Conservation (phyloP, 2,329 filamentous ascomycete genomes). For the Microcyclosporella mali region DNA sequence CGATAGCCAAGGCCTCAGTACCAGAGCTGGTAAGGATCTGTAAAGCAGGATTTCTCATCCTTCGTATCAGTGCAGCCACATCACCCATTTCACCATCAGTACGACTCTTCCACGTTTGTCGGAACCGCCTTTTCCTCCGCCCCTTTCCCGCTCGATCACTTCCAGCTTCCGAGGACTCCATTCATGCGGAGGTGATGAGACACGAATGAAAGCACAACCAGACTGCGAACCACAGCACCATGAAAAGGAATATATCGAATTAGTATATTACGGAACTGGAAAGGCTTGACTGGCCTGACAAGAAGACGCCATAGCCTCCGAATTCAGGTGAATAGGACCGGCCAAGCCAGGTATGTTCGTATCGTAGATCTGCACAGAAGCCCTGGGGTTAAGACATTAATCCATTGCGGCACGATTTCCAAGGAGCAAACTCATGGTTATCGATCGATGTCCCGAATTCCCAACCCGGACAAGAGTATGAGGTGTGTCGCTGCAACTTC, state of each 20-base stretch:
- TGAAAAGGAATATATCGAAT: conserved; percentile 16
- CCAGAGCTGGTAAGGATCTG: too few relatives aligned
- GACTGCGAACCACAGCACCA: conserved; percentile 8
- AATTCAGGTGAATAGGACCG: conserved; percentile 53
- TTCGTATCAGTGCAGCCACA: too few relatives aligned
- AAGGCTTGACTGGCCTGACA: conserved; percentile 32
- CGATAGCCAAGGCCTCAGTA: too few relatives aligned
- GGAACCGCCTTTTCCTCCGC: conserved; percentile 2
- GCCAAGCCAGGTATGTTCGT: conserved; percentile 52
- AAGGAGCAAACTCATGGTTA: conserved; percentile 4
- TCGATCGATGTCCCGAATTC: conserved; percentile 8
- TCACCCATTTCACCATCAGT: conserved; percentile 12
- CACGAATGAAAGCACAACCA: conserved; percentile 3
- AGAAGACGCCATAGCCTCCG: conserved; percentile 57
- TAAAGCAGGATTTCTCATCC: too few relatives aligned
- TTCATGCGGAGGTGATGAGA: conserved; percentile 2
- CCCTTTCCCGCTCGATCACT: conserved; percentile 12
- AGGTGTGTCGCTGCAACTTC: conserved; percentile 15
- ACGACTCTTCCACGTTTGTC: neutral
- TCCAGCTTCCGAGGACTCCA: conserved; percentile 15
- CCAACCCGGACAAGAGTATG: conserved; percentile 12
- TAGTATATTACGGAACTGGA: conserved; percentile 16
- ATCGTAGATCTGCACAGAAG: conserved; percentile 38
- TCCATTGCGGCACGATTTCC: neutral
- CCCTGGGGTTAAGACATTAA: conserved; percentile 3